Percentiles rank a stretch among this genome's conserved stretches.
Evolutionary conservation across 352 stramenopile genomes (phyloP).

Genomic region (Pythium monospermum): DNA sequence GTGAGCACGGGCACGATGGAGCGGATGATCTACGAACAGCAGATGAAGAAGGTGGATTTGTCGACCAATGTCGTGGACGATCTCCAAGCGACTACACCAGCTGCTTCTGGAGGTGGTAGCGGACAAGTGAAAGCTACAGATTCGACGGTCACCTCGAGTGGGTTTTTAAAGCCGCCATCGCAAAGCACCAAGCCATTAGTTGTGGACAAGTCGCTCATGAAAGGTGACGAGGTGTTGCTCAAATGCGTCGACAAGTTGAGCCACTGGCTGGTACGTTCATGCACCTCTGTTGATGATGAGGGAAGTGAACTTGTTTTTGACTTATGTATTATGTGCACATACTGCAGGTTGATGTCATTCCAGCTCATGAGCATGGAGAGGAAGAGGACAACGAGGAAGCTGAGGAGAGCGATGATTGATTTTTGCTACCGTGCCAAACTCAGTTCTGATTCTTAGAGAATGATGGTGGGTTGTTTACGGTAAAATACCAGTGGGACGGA

Average conservation of each 20-base stretch:
- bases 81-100: conserved; percentile 14
- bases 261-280: conserved; percentile 49
- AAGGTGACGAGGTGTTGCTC: conserved; percentile 51
- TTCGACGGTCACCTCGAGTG: conserved; percentile 31
- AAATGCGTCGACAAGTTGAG: conserved; percentile 51
- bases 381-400: conserved; percentile 9
- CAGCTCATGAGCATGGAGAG: conserved; percentile 32
- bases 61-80: conserved; percentile 75
- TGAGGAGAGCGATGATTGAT: conserved; percentile 1
- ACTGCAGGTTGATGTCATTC: conserved; percentile 36
- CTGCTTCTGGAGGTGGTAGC: background rate
- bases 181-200: conserved; percentile 27
- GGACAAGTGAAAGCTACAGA: conserved; percentile 4
- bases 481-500: background rate
- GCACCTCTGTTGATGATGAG: background rate
- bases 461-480: background rate
- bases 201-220: conserved; percentile 33
- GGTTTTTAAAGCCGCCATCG: conserved; percentile 50
- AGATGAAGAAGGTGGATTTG: conserved; percentile 84
- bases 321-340: background rate
- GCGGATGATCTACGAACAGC: conserved; percentile 89
- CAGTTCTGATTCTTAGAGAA: background rate
- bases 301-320: conserved; percentile 11
- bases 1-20: conserved; percentile 91
- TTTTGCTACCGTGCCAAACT: background rate